phyloP scores from a whole-genome alignment of 2,329 filamentous ascomycete genomes.

The Neofusicoccum ribis region DNA sequence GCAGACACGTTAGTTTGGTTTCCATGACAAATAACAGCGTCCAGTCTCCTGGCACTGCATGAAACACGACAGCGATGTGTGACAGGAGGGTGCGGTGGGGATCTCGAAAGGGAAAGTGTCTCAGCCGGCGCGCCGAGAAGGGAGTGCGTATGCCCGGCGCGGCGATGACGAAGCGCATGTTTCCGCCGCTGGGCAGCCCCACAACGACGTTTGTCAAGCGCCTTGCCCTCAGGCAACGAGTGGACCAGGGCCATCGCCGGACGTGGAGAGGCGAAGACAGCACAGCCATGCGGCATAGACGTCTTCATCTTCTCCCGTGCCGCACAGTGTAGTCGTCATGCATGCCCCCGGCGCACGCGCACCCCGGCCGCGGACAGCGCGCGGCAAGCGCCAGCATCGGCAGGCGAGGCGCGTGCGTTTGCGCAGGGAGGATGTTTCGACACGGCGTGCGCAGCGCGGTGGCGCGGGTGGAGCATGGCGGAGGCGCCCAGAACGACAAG shows the following conservation, averaged over 20 bases:
- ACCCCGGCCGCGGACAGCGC: neutral
- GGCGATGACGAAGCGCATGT: neutral
- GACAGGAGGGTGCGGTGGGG: neutral
- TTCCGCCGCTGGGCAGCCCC: conserved; percentile 1
- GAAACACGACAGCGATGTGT: neutral
- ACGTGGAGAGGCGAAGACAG: neutral
- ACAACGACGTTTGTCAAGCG: neutral
- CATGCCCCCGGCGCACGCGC: neutral
- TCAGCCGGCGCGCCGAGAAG: neutral
- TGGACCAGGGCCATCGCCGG: neutral
- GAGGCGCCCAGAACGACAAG: neutral
- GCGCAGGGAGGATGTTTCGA: neutral
- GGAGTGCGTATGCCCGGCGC: neutral
- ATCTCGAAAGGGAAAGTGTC: neutral
- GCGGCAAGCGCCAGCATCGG: neutral
- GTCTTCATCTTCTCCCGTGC: neutral
- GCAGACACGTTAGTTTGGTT: neutral
- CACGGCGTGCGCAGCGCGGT: neutral
- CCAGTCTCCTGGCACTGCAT: neutral
- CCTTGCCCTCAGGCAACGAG: neutral
- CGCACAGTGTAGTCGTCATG: conserved; percentile 1
- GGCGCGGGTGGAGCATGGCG: neutral
- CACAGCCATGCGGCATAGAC: neutral
- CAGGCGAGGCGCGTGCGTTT: neutral
- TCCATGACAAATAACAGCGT: neutral